Evolutionary conservation across 768 basidiomycete species (phyloP).

Genomic region (Amanita thiersii): DNA sequence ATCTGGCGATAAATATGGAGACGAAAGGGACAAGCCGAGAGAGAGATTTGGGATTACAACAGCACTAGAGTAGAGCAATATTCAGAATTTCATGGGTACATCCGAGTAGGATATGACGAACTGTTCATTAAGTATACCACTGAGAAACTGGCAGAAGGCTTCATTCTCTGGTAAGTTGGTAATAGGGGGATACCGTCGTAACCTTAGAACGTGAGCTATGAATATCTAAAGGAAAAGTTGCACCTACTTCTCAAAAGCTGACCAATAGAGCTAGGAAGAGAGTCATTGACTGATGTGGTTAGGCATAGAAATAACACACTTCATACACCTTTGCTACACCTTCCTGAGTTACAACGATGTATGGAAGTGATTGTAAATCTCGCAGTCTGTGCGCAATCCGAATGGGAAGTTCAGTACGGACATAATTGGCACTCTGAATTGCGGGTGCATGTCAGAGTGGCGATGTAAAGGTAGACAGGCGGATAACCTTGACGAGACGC

Average conservation of each 20-base stretch:
- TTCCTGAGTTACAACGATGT: conserved; percentile 81
- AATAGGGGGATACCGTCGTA: conserved; percentile 68
- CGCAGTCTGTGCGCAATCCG: conserved; percentile 82
- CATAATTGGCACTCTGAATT: conserved; percentile 78
- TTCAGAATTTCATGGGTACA: conserved; percentile 6
- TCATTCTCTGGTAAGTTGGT: conserved; percentile 68
- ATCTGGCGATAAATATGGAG: conserved; percentile 70
- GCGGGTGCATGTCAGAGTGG: not conserved
- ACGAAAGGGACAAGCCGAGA: conserved; percentile 79
- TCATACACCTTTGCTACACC: conserved; percentile 79
- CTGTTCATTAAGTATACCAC: conserved; percentile 66
- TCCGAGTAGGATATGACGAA: conserved; percentile 26
- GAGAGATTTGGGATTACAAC: conserved; percentile 75
- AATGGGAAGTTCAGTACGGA: conserved; percentile 82
- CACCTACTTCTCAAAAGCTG: conserved; percentile 73
- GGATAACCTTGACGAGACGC: conserved; percentile 61
- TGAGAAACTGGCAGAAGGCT: conserved; percentile 68
- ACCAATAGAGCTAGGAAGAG: conserved; percentile 70
- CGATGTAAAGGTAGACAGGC: not conserved
- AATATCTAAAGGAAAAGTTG: not conserved
- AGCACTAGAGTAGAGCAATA: conserved; percentile 33
- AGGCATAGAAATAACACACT: conserved; percentile 30
- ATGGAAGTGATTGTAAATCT: conserved; percentile 81
- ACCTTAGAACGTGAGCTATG: conserved; percentile 29
- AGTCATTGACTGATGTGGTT: conserved; percentile 2